A percentile compares a stretch with the other conserved stretches of the same genome.
These are phyloP conservation scores for Xerocomellus amylosporus DNA, from an alignment of 768 basidiomycete species.

Conservation along the genomic window DNA sequence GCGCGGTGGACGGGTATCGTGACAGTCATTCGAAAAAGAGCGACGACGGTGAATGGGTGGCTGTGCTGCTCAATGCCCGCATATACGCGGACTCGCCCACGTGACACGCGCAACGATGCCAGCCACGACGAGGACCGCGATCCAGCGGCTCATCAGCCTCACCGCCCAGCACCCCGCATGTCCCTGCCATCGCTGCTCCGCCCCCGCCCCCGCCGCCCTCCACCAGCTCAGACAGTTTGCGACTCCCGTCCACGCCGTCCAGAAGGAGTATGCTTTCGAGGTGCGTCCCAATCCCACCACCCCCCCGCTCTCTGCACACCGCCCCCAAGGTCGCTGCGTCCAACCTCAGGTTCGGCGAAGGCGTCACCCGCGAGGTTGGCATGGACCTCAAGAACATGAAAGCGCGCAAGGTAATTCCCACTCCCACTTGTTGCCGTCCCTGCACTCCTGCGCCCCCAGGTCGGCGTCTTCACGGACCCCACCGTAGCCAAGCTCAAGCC, in stretches of 20 bases:
- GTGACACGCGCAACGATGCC: conserved; percentile 31
- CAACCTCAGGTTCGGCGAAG: conserved; percentile 86
- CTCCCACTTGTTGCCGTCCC: background rate
- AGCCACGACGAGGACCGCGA: conserved; percentile 53
- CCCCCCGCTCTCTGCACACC: background rate
- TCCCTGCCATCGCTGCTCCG: conserved; percentile 72
- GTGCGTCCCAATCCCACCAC: conserved; percentile 33
- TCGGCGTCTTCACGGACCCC: conserved; percentile 92
- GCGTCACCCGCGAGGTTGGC: conserved; percentile 86
- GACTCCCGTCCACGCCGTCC: conserved; percentile 64
- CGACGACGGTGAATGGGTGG: conserved; percentile 7
- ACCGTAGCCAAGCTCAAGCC: conserved; percentile 78
- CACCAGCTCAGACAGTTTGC: conserved; percentile 71
- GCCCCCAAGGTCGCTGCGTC: conserved; percentile 70
- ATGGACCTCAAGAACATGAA: conserved; percentile 95
- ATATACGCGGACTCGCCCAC: background rate
- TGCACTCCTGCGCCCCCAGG: conserved; percentile 43
- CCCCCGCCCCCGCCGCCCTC: conserved; percentile 45
- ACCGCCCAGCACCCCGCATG: conserved; percentile 71
- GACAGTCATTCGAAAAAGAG: conserved; percentile 37
- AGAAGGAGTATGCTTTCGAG: conserved; percentile 95
- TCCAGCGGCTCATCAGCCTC: conserved; percentile 67
- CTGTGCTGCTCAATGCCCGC: conserved; percentile 6
- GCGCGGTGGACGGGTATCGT: conserved; percentile 47
- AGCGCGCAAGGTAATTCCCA: conserved; percentile 63